Evolutionary conservation across 495 filamentous ascomycete genomes (phyloP), one percentile per base, ranked within the genome.

Genomic region (Penicillium riverlandense): DNA sequence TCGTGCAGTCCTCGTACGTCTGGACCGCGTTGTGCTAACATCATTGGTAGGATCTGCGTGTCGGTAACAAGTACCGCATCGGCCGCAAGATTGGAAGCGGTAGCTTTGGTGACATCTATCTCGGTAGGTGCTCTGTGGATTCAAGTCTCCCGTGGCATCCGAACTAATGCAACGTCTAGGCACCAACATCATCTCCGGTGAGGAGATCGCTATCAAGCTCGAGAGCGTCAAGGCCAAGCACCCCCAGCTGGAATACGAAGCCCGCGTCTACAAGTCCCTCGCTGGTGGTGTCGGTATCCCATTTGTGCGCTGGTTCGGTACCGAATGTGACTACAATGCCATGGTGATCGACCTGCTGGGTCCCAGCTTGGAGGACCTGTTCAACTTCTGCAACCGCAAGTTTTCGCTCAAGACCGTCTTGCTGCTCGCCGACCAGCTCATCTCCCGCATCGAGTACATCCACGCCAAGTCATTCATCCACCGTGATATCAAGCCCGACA

Each of bases 331-430:
- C 72, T 99, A 99, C 80, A 97, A 99, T 71, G 94, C 94, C 58
- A 99, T 99, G 94, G 94, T 99, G 38, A 85, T 99, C 52, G 94
- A 99, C 59, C 82, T 99, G 12, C 86, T 99, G 33, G 94, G 94
- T 40, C 94, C 94, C 46, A 95, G 88, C 63, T 75, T 99, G 75
- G 94, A 99, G 70, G 94, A 99, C 63, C 76, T 99, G n/a, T 99
- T 99, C 89, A 99, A 99, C 80, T 99, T 99, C 69, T 99, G 94
- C 83, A 99, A 97, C 80, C 85, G 94, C 63, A 99, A 99, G 66
- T 99, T 97, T 78, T 96, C 92, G 8, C 72, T 99, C 52, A 99
- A 99, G 85, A 99, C 94, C n/a, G 94, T 99, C 34, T 74, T 99
- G 11, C 82, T 99, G 8, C 82, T 99, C 41, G 94, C 94, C 59